Evolutionary conservation across 257 asterid species (phyloP), one percentile per base, ranked within the genome.

Genomic region (Cruciata laevipes): DNA sequence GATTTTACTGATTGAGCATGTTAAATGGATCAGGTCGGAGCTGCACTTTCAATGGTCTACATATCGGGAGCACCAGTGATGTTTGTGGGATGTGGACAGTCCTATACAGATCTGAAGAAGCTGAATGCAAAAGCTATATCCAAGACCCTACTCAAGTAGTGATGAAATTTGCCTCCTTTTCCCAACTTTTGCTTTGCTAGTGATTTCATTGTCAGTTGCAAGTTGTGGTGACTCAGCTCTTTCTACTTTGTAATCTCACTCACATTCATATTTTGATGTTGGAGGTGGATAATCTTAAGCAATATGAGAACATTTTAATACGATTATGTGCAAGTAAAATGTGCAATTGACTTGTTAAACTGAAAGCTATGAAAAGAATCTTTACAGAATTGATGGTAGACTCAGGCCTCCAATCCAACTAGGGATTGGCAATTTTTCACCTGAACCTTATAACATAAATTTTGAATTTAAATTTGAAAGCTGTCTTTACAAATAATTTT

Each of bases 11-110:
- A 3, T 5, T 63, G 51, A 1, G 20, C 18, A 21, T 57, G 25
- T 23, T 18, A 24, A 52, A 67, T 78, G 70, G 30, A 42, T 17
- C 69, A 92, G 98, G 98, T 93, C 30, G 98, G 98, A 75, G 98
- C 98, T 66, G 98, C 98, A 7, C 72, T 93, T 18, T 93, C 98
- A 1, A 93, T 93, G 98, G 98, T 93, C 20, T 93, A 93, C 80
- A 77, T 86, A n/a, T 93, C 98, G 6, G 97, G 98, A 53, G 81
- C 98, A 10, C 98, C 98, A 0, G 95, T 93, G 51, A 93, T 93
- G 96, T 93, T 93, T 58, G 95, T 93, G 47, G 98, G 98, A 33
- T 93, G 98, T 65, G 98, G 98, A 64, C 98, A 90, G 85, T 93
- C 97, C 0, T 90, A 89, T 55, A 87, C 95, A 0, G 98, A 90